Evolutionary conservation across 371 early-diverging fungal species (phyloP), one percentile per base, ranked within the genome.

Genomic region (Circinella umbellata): DNA sequence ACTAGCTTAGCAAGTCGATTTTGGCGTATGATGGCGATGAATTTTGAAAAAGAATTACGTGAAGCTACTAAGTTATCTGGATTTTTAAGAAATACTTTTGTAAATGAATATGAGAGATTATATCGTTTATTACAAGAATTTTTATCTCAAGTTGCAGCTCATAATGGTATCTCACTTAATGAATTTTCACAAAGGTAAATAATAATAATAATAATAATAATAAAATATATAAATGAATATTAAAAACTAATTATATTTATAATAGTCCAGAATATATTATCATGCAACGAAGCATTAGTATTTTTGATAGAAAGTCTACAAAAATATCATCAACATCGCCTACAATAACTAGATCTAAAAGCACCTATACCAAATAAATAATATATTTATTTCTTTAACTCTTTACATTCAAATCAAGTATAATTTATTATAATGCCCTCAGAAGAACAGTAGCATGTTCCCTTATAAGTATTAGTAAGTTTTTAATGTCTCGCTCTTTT

Each of bases 21-120:
- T 66, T 86, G 87, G 87, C 71, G 80, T 49, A 65, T 75, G 14
- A 51, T 86, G 15, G 80, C 87, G 11, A 69, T 70, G 15, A 81
- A 68, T 66, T 85, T 87, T 69, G 87, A 85, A 63, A 78, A 69
- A 54, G 85, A 82, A 48, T 68, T 87, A 27, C 81, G 82, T 39
- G 78, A 80, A 27, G 82, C 81, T n/a, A 76, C 81, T 4, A 80
- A 78, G 72, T 89, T 78, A 35, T 90, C 92, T 6, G 83, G 84
- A 15, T 89, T 88, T 68, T 67, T 95, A 36, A 90, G 89, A 48
- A 91, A 90, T 61, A 88, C 88, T 1, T 84, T 95, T 64, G 86
- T 92, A 57, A 84, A 85, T 10, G 93, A 93, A 11, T 95, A 93
- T 73, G 93, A 94, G 15, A 87, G 87, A 63, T 68, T 95, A 6